These are phyloP conservation scores for Epichloe sibirici DNA, from an alignment of 2,329 filamentous ascomycete genomes.

Conservation along the genomic window DNA sequence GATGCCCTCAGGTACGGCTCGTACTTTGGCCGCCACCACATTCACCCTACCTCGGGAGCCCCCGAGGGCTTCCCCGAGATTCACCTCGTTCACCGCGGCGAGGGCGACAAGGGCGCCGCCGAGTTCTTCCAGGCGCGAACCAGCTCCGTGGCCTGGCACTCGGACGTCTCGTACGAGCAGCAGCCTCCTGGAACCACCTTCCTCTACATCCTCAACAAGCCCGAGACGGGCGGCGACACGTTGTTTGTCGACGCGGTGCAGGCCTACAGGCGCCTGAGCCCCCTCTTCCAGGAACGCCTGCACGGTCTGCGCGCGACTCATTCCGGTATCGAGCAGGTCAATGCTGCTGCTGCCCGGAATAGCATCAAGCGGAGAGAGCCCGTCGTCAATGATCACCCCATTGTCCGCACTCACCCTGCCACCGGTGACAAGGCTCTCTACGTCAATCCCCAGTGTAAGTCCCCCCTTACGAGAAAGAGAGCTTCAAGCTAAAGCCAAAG, in stretches of 20 bases:
- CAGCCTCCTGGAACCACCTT: constrained; percentile 88
- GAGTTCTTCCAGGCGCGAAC: constrained; percentile 56
- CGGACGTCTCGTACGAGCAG: constrained; percentile 75
- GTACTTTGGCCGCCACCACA: constrained; percentile 73
- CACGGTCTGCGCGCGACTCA: constrained; percentile 74
- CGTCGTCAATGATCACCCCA: constrained; percentile 60
- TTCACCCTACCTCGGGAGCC: constrained; percentile 67
- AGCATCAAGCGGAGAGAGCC: constrained; percentile 66
- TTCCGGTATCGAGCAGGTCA: constrained; percentile 70
- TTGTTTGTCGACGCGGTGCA: constrained; percentile 68
- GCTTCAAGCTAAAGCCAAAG: background rate
- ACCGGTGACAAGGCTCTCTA: constrained; percentile 78
- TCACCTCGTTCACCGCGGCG: constrained; percentile 66
- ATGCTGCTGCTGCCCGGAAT: constrained; percentile 51
- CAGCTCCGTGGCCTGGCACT: constrained; percentile 80
- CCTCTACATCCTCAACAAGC: constrained; percentile 75
- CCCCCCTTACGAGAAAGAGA: background rate
- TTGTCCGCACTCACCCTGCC: constrained; percentile 68
- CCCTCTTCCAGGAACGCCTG: constrained; percentile 64
- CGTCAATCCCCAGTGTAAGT: constrained; percentile 70
- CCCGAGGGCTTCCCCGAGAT: constrained; percentile 63
- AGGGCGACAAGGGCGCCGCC: constrained; percentile 32
- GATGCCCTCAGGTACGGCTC: constrained; percentile 57
- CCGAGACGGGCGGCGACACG: constrained; percentile 71
- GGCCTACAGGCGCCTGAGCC: constrained; percentile 71